Base-by-base conservation (phyloP, 1,284 basidiomycete genomes). In the Chondrostereum purpureum region DNA sequence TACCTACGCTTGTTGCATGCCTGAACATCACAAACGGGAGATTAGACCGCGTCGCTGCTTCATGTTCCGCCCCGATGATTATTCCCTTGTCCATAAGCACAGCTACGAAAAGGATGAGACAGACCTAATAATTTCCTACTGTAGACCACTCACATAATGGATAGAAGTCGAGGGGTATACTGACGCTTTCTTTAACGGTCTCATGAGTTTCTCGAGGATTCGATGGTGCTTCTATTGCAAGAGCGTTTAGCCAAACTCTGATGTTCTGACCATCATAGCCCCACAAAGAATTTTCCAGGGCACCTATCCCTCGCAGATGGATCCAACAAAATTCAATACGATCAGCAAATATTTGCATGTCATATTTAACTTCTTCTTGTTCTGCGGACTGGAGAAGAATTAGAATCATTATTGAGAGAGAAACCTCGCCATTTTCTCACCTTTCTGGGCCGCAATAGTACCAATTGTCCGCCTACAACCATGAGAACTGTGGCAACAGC, bases 261-360 rank as follows among this genome's bases (percentile, higher is more conserved):
- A 99, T 88, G 10, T 81, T 80, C 48, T 78, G 75, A 1, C 94
- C 96, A 55, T 99, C 95, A 62, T 92, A 99, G 1, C 87, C 95
- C 95, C 95, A 99, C 11, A 99, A 70, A 5, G 93, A 96, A 65
- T 99, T 97, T 59, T 98, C 94, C 21, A 99, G 70, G 1, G 91
- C 83, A 2, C 87, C 89, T 24, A 97, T 92, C 0, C 93, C 94
- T 38, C 88, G 82, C 43, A 97, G 69, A 67, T 98, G 94, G 36
- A 95, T 97, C 95, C 95, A 99, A 65, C 94, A 99, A 59, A 94
- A 93, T 59, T 99, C 95, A 50, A 99, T 92, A 20, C 86, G 80
- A 56, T 97, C 92, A 0, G 94, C 92, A 20, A 99, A 84, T 36
- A 99, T 88, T 58, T 98, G 95, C 78, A 98, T 86, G 63, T 99